phyloP scores from a whole-genome alignment of 768 basidiomycete genomes.

The Coprinopsis marcescibilis region DNA sequence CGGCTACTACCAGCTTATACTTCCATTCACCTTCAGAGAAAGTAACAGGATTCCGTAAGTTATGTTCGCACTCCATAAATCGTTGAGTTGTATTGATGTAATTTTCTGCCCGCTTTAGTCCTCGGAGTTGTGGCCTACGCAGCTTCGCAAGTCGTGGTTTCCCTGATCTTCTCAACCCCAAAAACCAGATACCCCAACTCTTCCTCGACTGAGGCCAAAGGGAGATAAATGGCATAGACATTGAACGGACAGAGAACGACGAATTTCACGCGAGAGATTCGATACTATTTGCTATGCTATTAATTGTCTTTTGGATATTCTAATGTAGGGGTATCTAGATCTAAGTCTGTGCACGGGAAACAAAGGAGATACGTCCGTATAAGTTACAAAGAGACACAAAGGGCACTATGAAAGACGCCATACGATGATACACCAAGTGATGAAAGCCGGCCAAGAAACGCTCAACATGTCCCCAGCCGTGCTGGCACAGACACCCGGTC shows the following conservation, averaged over 20 bases:
- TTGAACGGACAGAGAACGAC: too few relatives aligned
- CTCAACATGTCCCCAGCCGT: conserved; percentile 2
- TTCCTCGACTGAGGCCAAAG: not conserved
- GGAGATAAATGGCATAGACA: too few relatives aligned
- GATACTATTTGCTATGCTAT: too few relatives aligned
- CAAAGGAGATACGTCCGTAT: too few relatives aligned
- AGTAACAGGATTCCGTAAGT: conserved; percentile 76
- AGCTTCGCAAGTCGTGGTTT: not conserved
- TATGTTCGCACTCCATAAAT: not conserved
- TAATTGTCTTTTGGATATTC: too few relatives aligned
- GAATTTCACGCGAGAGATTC: too few relatives aligned
- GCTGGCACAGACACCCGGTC: not conserved
- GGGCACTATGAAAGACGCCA: conserved; percentile 3
- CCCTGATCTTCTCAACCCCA: not conserved
- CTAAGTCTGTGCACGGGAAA: too few relatives aligned
- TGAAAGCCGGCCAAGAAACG: conserved; percentile 3
- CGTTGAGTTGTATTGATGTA: not conserved
- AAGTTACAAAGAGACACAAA: too few relatives aligned
- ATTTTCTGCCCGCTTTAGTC: not conserved
- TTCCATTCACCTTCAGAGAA: conserved; percentile 92
- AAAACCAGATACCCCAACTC: not conserved
- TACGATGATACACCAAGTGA: conserved; percentile 6
- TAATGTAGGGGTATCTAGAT: too few relatives aligned
- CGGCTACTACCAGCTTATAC: conserved; percentile 78
- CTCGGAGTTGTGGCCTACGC: not conserved